A percentile compares a stretch with the other conserved stretches of the same genome.
phyloP scores from a whole-genome alignment of 2,329 filamentous ascomycete genomes.

The Alternaria angustiovoidea region DNA sequence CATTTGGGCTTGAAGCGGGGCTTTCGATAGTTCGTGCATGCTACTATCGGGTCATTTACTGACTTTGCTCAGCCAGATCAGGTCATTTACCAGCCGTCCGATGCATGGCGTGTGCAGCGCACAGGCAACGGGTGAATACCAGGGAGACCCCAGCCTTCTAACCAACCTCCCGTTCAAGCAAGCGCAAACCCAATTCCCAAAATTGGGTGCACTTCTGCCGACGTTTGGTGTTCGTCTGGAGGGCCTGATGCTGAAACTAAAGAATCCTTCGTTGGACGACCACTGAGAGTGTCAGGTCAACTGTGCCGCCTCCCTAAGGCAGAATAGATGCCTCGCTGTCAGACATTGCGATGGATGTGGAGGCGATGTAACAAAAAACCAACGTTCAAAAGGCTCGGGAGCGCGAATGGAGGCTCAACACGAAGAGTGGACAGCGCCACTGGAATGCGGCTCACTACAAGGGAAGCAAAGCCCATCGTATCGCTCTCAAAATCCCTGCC shows the following conservation, averaged over 20 bases:
- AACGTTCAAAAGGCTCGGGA: conserved; percentile 21
- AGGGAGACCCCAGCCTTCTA: conserved; percentile 20
- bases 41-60: conserved; percentile 40
- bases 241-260: conserved; percentile 16
- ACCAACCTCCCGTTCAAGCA: conserved; percentile 28
- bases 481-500: conserved; percentile 27
- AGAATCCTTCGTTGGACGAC: conserved; percentile 6
- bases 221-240: conserved; percentile 22
- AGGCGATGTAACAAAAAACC: conserved; percentile 26
- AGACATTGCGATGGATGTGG: conserved; percentile 19
- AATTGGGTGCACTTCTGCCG: conserved; percentile 11
- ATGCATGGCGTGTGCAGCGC: conserved; percentile 34
- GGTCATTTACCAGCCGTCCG: conserved; percentile 37
- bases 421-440: conserved; percentile 30
- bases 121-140: conserved; percentile 30
- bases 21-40: conserved; percentile 36
- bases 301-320: conserved; percentile 21
- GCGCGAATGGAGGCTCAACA: conserved; percentile 44
- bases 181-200: conserved; percentile 21
- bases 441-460: conserved; percentile 41
- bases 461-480: conserved; percentile 26
- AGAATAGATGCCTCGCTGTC: conserved; percentile 19
- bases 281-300: not conserved
- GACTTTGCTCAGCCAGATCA: conserved; percentile 28
- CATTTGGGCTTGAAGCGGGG: conserved; percentile 43